Percentiles rank a stretch among this genome's conserved stretches.
Conservation (phyloP, 1,284 basidiomycete species). For the Ganoderma resinaceum region DNA sequence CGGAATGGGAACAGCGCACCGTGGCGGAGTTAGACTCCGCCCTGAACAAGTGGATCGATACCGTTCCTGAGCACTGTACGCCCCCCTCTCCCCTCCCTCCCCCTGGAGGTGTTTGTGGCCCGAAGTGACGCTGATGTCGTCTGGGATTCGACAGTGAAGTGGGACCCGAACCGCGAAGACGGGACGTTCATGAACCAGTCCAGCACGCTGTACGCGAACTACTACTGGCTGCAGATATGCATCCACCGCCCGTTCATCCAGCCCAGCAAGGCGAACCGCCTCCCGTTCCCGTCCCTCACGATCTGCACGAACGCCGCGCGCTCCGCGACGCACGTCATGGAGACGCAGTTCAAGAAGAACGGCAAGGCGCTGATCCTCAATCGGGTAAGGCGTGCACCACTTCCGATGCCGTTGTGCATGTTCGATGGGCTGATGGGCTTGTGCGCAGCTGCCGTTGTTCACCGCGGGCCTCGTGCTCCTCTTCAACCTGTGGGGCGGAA, state of each 20-base stretch:
- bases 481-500: slow-evolving; percentile 79
- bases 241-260: slow-evolving; percentile 71
- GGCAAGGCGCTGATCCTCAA: slow-evolving; percentile 4
- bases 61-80: slow-evolving; percentile 34
- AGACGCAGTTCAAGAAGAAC: slow-evolving; percentile 1
- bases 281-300: slow-evolving; percentile 17
- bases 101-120: background rate
- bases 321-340: slow-evolving; percentile 18
- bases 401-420: background rate
- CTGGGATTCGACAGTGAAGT: slow-evolving; percentile 46
- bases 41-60: slow-evolving; percentile 35
- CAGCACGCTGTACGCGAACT: slow-evolving; percentile 56
- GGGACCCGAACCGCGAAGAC: slow-evolving; percentile 60
- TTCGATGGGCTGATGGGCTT: background rate
- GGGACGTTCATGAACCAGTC: slow-evolving; percentile 58
- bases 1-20: slow-evolving; percentile 34
- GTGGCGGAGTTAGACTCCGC: slow-evolving; percentile 35
- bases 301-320: slow-evolving; percentile 23
- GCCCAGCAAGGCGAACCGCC: slow-evolving; percentile 20
- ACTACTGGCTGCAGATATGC: slow-evolving; percentile 62
- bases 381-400: background rate
- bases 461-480: slow-evolving; percentile 73
- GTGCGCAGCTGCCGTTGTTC: slow-evolving; percentile 53
- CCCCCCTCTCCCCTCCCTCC: background rate
- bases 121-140: background rate